Base-by-base conservation (phyloP, 768 basidiomycete genomes). In the Russula earlei region DNA sequence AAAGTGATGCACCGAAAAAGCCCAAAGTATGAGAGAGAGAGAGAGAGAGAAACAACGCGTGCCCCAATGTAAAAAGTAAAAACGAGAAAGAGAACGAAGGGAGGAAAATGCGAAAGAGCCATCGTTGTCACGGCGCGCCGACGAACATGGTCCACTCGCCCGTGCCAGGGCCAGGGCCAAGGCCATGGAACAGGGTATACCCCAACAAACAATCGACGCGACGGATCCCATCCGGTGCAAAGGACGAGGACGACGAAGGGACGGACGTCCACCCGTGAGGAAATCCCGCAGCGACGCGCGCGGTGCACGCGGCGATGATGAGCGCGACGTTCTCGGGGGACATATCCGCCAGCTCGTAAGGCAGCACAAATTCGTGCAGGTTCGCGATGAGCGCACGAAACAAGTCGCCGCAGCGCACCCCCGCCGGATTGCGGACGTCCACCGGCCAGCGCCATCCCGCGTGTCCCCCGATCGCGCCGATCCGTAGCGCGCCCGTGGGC, bases 391-490 rank as follows among this genome's bases (percentile, higher is more conserved):
- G 69, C 43, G 73, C 74, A 25, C 67, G 56, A 14, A 83, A 70
- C 20, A 85, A 72, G 67, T 85, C 81, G 6, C 67, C 67, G 20
- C 74, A 75, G 38, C 70, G 75, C 37, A 83, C 73, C 0, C 81
- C 81, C 10, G 65, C 62, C 1, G 67, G 54, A 58, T 80, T 81
- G 4, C 64, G 55, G 8, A 79, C 74, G 56, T 74, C 76, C 49
- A 83, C 70, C 10, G 80, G 78, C 83, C 83, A 84, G 15, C 72
- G 76, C 63, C 80, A 79, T 12, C 60, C 65, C 0, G 71, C 68
- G n/a, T 72, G 70, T 1, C 74, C 68, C 59, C 81, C 78, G 47
- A 77, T 79, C 19, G 76, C 79, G 22, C 71, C 73, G 67, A 85
- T 76, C 60, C 72, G 74, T 74, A 85, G 74, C 54, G 76, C 72